Evolutionary conservation across 495 filamentous ascomycete genomes (phyloP).

Genomic region (Xylaria cubensis): DNA sequence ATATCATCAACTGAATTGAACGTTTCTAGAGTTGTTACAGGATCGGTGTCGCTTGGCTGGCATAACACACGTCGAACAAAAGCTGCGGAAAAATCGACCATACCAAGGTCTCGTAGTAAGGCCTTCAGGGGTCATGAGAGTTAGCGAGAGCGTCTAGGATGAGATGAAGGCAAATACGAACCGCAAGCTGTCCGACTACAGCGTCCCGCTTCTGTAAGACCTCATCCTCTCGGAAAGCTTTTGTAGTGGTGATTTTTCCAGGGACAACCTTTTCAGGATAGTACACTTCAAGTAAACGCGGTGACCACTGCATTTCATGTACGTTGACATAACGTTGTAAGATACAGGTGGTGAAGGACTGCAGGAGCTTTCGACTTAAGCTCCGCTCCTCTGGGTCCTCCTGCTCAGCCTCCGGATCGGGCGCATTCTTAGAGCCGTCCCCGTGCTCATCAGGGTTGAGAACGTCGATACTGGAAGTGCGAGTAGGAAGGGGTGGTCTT

Average conservation of each 20-base stretch:
- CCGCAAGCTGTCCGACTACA: slow-evolving; percentile 77
- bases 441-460: slow-evolving; percentile 53
- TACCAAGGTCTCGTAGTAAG: slow-evolving; percentile 72
- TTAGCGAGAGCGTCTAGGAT: not conserved
- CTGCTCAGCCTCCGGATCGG: slow-evolving; percentile 80
- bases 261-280: slow-evolving; percentile 66
- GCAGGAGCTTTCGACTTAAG: slow-evolving; percentile 73
- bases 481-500: slow-evolving; percentile 74
- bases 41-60: slow-evolving; percentile 41
- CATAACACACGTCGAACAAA: slow-evolving; percentile 43
- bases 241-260: slow-evolving; percentile 62
- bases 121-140: slow-evolving; percentile 54
- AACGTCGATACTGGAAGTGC: slow-evolving; percentile 67
- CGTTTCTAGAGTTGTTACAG: slow-evolving; percentile 48
- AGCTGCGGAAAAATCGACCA: slow-evolving; percentile 41
- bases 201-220: slow-evolving; percentile 68
- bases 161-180: slow-evolving; percentile 47
- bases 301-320: slow-evolving; percentile 73
- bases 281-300: slow-evolving; percentile 75
- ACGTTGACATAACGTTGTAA: slow-evolving; percentile 78
- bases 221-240: slow-evolving; percentile 68
- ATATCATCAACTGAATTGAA: slow-evolving; percentile 65
- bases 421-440: slow-evolving; percentile 62
- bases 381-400: slow-evolving; percentile 65
- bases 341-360: slow-evolving; percentile 85